A percentile compares a stretch with the other conserved stretches of the same genome.
Evolutionary conservation across 305 asterid genomes (phyloP).

Genomic region (Nicotiana rustica): DNA sequence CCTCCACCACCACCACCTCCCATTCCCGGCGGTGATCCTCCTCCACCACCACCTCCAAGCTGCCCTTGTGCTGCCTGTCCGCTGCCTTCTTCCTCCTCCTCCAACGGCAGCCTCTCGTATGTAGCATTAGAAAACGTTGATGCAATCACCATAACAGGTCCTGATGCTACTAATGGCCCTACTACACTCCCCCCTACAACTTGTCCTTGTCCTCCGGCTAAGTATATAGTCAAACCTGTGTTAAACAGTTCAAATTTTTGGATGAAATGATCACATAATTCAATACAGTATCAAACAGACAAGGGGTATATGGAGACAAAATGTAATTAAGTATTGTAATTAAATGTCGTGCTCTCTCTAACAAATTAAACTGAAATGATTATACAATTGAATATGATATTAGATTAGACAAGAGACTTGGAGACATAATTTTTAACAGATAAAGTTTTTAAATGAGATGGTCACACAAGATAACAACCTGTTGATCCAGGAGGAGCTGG

Average conservation of each 20-base stretch:
- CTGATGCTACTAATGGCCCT: conserved; percentile 51
- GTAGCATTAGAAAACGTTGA: conserved; percentile 57
- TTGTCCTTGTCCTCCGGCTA: conserved; percentile 58
- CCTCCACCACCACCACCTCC: conserved; percentile 41
- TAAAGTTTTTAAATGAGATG: neutral
- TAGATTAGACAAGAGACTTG: neutral
- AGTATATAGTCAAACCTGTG: conserved; percentile 49
- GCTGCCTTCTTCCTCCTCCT: conserved; percentile 48
- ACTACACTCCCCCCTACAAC: conserved; percentile 58
- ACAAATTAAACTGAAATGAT: neutral
- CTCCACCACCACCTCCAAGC: conserved; percentile 43
- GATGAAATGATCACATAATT: neutral
- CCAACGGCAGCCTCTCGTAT: conserved; percentile 55
- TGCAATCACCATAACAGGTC: conserved; percentile 59
- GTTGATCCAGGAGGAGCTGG: conserved; percentile 57
- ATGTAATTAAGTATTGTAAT: neutral
- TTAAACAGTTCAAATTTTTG: neutral
- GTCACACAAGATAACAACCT: conserved; percentile 19
- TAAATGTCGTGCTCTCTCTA: neutral
- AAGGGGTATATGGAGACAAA: neutral
- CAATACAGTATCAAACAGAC: no score
- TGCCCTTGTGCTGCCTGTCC: conserved; percentile 36
- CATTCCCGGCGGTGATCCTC: conserved; percentile 45
- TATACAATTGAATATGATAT: neutral
- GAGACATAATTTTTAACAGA: neutral